Conservation (phyloP, 202 grass and related monocot genomes). For the Schoenoplectus tabernaemontani region DNA sequence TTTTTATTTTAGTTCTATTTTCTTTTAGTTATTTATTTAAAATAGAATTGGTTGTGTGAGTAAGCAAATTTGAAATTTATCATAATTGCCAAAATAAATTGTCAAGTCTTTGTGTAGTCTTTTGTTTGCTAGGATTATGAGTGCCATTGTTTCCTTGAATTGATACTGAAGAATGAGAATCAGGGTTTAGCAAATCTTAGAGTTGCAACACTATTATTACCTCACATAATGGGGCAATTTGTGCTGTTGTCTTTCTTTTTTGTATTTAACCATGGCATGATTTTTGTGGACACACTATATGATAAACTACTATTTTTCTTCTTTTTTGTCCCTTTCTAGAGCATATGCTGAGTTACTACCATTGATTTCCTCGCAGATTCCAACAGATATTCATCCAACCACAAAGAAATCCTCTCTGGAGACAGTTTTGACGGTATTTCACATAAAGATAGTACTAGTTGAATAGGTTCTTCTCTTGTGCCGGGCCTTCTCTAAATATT, state of each 20-base stretch:
- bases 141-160: not conserved
- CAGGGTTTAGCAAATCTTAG: not conserved
- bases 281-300: not conserved
- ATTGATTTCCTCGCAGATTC: slow-evolving; percentile 77
- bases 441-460: not conserved
- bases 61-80: not conserved
- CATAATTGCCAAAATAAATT: not conserved
- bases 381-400: slow-evolving; percentile 76
- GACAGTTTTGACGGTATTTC: slow-evolving; percentile 88
- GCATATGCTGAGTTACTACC: not conserved
- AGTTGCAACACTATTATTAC: not conserved
- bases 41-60: not conserved
- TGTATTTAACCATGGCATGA: not conserved
- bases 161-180: not conserved
- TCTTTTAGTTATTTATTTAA: slow-evolving; percentile 15
- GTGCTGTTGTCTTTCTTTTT: not conserved
- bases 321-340: not conserved
- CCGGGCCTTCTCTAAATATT: slow-evolving; percentile 12
- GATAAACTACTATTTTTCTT: no score
- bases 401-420: slow-evolving; percentile 96
- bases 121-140: slow-evolving; percentile 4
- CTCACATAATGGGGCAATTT: not conserved
- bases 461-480: slow-evolving; percentile 10
- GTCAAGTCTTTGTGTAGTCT: not conserved
- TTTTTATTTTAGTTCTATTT: slow-evolving; percentile 8